phyloP scores from a whole-genome alignment of 352 stramenopile genomes.

The Achlya hypogyna region DNA sequence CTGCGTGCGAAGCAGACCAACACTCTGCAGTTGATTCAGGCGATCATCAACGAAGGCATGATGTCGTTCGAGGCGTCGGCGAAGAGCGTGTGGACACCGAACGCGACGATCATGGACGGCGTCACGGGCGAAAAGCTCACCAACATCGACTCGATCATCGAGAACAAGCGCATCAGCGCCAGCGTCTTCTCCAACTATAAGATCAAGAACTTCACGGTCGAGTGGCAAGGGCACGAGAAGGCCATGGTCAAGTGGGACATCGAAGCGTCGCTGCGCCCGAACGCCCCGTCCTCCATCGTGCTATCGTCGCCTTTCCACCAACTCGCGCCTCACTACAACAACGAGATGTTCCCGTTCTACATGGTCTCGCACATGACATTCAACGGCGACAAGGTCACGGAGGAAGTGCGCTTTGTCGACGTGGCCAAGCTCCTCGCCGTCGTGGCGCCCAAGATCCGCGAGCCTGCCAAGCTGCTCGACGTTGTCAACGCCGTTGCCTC shows the following conservation, averaged over 20 bases:
- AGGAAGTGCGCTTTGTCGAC: constrained; percentile 50
- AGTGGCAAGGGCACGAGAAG: constrained; percentile 74
- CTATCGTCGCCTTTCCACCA: constrained; percentile 58
- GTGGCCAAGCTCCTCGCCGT: constrained; percentile 18
- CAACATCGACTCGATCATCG: constrained; percentile 49
- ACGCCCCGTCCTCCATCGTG: constrained; percentile 43
- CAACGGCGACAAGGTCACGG: constrained; percentile 58
- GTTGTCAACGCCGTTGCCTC: constrained; percentile 15
- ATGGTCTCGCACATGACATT: constrained; percentile 76
- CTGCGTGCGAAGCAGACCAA: constrained; percentile 76
- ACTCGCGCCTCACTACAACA: constrained; percentile 38
- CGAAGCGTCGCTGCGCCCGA: constrained; percentile 40
- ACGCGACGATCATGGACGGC: constrained; percentile 64
- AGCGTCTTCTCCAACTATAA: constrained; percentile 68
- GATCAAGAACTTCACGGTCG: constrained; percentile 72
- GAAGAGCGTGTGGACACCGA: constrained; percentile 44
- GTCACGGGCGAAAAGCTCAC: constrained; percentile 32
- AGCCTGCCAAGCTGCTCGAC: constrained; percentile 13
- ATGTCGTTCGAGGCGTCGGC: constrained; percentile 47
- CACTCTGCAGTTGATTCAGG: constrained; percentile 30
- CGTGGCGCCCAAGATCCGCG: constrained; percentile 11
- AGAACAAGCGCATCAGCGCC: constrained; percentile 46
- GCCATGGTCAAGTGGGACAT: constrained; percentile 70
- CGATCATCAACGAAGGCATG: constrained; percentile 22
- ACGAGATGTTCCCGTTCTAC: constrained; percentile 55